Percentiles rank a stretch among this genome's conserved stretches.
These are phyloP conservation scores for Truncatella angustata DNA, from an alignment of 2,329 filamentous ascomycete genomes.

Conservation along the genomic window DNA sequence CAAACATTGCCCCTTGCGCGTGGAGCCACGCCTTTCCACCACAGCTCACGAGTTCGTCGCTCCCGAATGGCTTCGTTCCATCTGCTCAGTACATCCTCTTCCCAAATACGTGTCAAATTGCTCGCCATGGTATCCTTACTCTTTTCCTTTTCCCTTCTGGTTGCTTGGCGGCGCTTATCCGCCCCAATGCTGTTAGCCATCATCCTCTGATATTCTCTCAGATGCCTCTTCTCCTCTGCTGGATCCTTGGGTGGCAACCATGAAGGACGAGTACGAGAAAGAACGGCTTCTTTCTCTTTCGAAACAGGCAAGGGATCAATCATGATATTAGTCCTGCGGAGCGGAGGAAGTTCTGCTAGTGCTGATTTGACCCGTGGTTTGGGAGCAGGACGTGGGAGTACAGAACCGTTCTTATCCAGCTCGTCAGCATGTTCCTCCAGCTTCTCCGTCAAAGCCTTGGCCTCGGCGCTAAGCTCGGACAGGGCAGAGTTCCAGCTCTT, in stretches of 20 bases:
- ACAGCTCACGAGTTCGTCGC: slow-evolving; percentile 70
- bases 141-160: slow-evolving; percentile 49
- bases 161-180: slow-evolving; percentile 57
- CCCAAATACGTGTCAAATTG: slow-evolving; percentile 63
- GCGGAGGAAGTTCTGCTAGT: slow-evolving; percentile 65
- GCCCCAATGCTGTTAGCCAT: slow-evolving; percentile 64
- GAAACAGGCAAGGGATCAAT: slow-evolving; percentile 82
- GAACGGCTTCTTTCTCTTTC: slow-evolving; percentile 81
- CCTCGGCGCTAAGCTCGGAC: slow-evolving; percentile 68
- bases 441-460: slow-evolving; percentile 72
- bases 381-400: slow-evolving; percentile 25
- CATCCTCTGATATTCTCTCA: slow-evolving; percentile 84
- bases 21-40: slow-evolving; percentile 78
- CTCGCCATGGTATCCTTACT: slow-evolving; percentile 52
- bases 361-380: slow-evolving; percentile 63
- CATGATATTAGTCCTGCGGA: slow-evolving; percentile 75
- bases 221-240: slow-evolving; percentile 83
- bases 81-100: slow-evolving; percentile 71
- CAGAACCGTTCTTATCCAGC: slow-evolving; percentile 45
- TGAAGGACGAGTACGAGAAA: slow-evolving; percentile 76
- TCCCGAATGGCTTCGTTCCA: slow-evolving; percentile 72
- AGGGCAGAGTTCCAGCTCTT: slow-evolving; percentile 75
- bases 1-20: slow-evolving; percentile 68
- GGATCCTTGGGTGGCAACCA: slow-evolving; percentile 88
- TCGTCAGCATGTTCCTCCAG: slow-evolving; percentile 75